Base-by-base conservation (phyloP, 257 asterid species). In the Agastache rugosa region DNA sequence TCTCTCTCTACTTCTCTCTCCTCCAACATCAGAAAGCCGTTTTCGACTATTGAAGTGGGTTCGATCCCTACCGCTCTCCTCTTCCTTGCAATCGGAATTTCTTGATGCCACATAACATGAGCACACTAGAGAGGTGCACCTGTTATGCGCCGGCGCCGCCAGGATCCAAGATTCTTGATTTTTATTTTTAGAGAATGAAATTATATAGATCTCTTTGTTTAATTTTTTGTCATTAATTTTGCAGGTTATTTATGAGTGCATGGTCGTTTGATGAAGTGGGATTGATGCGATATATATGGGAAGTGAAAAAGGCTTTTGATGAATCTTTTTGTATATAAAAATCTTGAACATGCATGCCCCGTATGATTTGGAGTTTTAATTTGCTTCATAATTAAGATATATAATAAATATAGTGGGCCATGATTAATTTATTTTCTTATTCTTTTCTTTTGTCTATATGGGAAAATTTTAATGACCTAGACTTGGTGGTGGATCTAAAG, bases 81-180 rank as follows among this genome's bases (percentile, higher is more conserved):
- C 85, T 67, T 80, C 86, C 66, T 74, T 81, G 78, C 80, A 79
- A 48, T 84, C 85, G 8, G 91, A 89, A 68, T 74, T 80, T 75
- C 88, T 80, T 71, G 91, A 80, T 35, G 90, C 84, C 20, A 80
- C 94, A 82, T 89, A 84, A 81, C 90, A 87, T 56, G 92, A 89
- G 81, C 92, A 83, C 79, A 85, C 88, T 63, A 80, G 42, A 59
- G 94, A 83, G 78, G 72, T 86, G 89, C 91, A 88, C 82, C 71
- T 61, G 47, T 63, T 79, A 66, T 79, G 85, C 51, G 81, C 74
- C 47, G 83, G 45, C 51, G 82, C 84, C 76, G 93, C 90, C 88
- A 84, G 90, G 75, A 61, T 71, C 74, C 75, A 70, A 29, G 55
- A 72, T 39, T 73, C 39, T 39, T 65, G 41, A 63, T 61, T 61